Conservation (phyloP, 1,284 basidiomycete species). For the Tylopilus sp. region DNA sequence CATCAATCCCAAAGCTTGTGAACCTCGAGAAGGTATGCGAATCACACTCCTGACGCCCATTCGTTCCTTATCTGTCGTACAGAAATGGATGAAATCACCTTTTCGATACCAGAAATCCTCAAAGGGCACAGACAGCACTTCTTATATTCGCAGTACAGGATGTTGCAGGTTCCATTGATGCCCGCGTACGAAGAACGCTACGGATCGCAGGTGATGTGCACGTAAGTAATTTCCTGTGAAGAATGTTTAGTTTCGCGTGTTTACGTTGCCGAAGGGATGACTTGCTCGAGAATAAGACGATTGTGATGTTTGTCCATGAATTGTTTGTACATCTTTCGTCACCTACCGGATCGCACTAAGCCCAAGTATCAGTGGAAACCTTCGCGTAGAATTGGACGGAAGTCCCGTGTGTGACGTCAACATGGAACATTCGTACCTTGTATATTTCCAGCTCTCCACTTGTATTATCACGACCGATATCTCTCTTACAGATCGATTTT, state of each 20-base stretch:
- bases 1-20: conserved; percentile 73
- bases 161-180: conserved; percentile 80
- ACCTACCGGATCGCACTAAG: conserved; percentile 9
- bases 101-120: conserved; percentile 76
- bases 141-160: conserved; percentile 65
- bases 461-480: conserved; percentile 1
- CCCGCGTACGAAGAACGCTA: conserved; percentile 68
- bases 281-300: conserved; percentile 61
- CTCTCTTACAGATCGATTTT: conserved; percentile 68
- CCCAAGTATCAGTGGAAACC: conserved; percentile 62
- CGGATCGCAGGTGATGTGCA: conserved; percentile 79
- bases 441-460: conserved; percentile 32
- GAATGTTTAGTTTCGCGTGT: conserved; percentile 1
- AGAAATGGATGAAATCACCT: conserved; percentile 57
- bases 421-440: conserved; percentile 79
- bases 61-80: conserved; percentile 9
- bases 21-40: conserved; percentile 68
- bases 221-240: conserved; percentile 46
- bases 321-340: conserved; percentile 55
- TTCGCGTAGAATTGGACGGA: conserved; percentile 76
- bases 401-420: conserved; percentile 70
- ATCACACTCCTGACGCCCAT: not conserved
- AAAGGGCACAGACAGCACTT: conserved; percentile 82
- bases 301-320: conserved; percentile 87
- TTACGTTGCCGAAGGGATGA: conserved; percentile 47